Conservation (phyloP, 2,329 filamentous ascomycete species). For the Fusarium pininemorale region DNA sequence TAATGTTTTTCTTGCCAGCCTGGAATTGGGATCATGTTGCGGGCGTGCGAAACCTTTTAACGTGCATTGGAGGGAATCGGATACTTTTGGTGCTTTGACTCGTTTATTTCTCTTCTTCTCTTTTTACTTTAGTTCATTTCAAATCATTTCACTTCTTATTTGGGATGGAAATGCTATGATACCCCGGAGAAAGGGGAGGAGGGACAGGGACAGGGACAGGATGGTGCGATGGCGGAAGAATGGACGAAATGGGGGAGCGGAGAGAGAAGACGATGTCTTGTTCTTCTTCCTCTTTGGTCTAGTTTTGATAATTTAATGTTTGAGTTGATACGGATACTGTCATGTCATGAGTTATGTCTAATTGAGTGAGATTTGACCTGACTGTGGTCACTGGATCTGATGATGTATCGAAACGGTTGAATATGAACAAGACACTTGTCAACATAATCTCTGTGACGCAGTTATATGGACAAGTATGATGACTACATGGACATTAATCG, state of each 20-base stretch:
- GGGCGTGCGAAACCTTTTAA: slow-evolving; percentile 7
- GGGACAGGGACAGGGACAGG: slow-evolving; percentile 5
- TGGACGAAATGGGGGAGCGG: not conserved
- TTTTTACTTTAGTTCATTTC: not conserved
- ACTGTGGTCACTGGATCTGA: not conserved
- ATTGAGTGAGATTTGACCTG: not conserved
- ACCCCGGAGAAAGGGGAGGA: slow-evolving; percentile 34
- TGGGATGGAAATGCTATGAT: slow-evolving; percentile 33
- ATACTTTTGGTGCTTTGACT: slow-evolving; percentile 26
- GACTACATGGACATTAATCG: not conserved
- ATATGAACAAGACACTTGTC: not conserved
- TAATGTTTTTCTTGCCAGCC: slow-evolving; percentile 17
- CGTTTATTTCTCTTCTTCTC: not conserved
- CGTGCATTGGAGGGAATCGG: slow-evolving; percentile 11
- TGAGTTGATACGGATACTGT: slow-evolving; percentile 10
- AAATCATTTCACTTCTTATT: slow-evolving; percentile 12
- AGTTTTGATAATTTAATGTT: slow-evolving; percentile 30
- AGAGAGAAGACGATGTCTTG: slow-evolving; percentile 1
- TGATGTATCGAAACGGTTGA: not conserved
- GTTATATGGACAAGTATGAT: not conserved
- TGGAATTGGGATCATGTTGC: slow-evolving; percentile 22
- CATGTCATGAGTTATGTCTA: not conserved
- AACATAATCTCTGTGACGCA: not conserved
- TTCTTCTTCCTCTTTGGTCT: slow-evolving; percentile 20
- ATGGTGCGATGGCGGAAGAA: slow-evolving; percentile 18